Conservation (phyloP, 805 yeast species). For the Wickerhamomyces queroliae region DNA sequence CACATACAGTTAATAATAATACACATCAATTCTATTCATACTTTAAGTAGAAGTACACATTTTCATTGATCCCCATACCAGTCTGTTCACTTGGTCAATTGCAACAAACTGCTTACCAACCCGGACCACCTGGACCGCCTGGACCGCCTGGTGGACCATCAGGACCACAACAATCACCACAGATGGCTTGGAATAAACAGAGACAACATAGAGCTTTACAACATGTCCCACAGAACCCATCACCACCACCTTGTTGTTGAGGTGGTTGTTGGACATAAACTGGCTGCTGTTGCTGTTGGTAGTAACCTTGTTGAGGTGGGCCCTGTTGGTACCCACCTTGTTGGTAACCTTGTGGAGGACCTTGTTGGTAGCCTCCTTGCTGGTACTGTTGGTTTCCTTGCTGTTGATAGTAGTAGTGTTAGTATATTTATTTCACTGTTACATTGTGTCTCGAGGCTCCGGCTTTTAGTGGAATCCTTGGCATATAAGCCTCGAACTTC, state of each 20-base stretch:
- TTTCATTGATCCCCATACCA: background rate
- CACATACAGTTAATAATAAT: too few relatives aligned
- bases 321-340: constrained; percentile 7
- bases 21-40: too few relatives aligned
- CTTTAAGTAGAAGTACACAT: background rate
- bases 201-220: constrained; percentile 19
- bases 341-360: constrained; percentile 9
- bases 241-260: constrained; percentile 9
- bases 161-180: constrained; percentile 10
- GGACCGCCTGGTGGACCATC: constrained; percentile 5
- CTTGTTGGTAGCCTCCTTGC: constrained; percentile 8
- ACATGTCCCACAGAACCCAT: constrained; percentile 19
- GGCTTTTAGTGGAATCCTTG: background rate
- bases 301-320: constrained; percentile 22
- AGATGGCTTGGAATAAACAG: constrained; percentile 14
- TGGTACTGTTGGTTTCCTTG: constrained; percentile 12
- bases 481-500: background rate
- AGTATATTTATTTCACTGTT: too few relatives aligned
- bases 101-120: background rate
- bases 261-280: constrained; percentile 21
- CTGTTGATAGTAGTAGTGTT: background rate
- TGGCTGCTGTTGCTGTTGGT: constrained; percentile 23
- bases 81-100: background rate
- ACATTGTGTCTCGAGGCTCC: background rate
- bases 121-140: constrained; percentile 5